phyloP scores from a whole-genome alignment of 257 asterid genomes.

The Lithospermum erythrorhizon region DNA sequence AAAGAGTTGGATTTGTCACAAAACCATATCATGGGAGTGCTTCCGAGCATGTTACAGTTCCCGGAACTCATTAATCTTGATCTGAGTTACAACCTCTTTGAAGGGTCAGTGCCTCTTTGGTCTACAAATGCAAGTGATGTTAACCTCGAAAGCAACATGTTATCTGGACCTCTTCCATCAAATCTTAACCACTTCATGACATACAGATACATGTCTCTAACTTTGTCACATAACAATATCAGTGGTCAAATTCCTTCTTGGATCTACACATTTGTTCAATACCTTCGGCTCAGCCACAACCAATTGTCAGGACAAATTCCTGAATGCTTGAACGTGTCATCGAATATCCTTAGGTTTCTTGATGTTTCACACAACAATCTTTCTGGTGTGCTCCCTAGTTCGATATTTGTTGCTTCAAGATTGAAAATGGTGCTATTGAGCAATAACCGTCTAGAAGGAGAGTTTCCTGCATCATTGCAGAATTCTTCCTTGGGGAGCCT shows the following conservation, averaged over 20 bases:
- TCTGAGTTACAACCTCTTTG: conserved; percentile 3
- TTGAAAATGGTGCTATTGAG: conserved; percentile 11
- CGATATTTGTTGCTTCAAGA: conserved; percentile 1
- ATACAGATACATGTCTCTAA: not conserved
- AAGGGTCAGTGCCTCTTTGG: conserved; percentile 9
- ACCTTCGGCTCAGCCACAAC: conserved; percentile 11
- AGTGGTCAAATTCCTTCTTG: conserved; percentile 11
- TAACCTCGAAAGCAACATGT: not conserved
- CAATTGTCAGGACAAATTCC: conserved; percentile 12
- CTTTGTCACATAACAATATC: conserved; percentile 12
- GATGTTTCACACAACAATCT: conserved; percentile 17
- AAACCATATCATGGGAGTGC: no score
- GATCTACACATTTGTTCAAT: conserved; percentile 2
- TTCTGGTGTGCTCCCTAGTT: conserved; percentile 13
- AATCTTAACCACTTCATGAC: not conserved
- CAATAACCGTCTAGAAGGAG: conserved; percentile 14
- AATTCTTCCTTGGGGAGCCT: conserved; percentile 13
- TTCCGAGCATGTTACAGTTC: not conserved
- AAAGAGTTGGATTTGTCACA: no score
- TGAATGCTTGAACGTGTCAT: conserved; percentile 10
- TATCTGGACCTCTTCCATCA: conserved; percentile 9
- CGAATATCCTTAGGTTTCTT: conserved; percentile 5
- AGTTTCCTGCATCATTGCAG: conserved; percentile 14
- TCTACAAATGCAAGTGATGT: not conserved
- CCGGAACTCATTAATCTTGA: not conserved